phyloP scores from a whole-genome alignment of 495 filamentous ascomycete genomes.

The Podospora bellae-mahoneyi region DNA sequence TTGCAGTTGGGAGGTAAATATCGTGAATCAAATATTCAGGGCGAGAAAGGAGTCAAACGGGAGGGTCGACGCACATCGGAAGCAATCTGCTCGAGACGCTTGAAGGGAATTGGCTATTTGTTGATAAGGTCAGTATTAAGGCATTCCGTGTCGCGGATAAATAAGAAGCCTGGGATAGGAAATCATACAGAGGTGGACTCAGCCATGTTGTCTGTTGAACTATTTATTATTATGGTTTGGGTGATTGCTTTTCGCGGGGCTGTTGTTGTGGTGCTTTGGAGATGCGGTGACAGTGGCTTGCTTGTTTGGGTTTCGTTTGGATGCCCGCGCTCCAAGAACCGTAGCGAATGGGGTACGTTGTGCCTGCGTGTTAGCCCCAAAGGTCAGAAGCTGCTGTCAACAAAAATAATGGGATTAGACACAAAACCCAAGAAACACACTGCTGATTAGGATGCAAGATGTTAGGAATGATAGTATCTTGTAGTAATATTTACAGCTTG shows the following conservation, averaged over 20 bases:
- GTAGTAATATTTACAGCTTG: neutral
- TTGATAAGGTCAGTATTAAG: slow-evolving; percentile 12
- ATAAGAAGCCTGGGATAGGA: neutral
- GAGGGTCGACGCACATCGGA: slow-evolving; percentile 60
- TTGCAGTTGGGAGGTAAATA: neutral
- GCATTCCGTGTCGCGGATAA: neutral
- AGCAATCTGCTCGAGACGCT: slow-evolving; percentile 78
- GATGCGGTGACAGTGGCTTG: neutral
- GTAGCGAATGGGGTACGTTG: slow-evolving; percentile 1
- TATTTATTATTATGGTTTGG: neutral
- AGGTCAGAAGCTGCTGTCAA: neutral
- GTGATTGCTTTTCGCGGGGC: slow-evolving; percentile 6
- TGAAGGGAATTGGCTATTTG: slow-evolving; percentile 66
- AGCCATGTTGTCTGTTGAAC: slow-evolving; percentile 25
- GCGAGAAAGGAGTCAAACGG: slow-evolving; percentile 5
- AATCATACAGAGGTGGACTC: slow-evolving; percentile 30
- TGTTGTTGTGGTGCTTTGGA: neutral
- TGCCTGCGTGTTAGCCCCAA: neutral
- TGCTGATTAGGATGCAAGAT: neutral
- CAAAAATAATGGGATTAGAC: neutral
- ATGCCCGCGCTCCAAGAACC: neutral
- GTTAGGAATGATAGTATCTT: neutral
- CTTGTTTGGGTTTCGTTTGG: neutral
- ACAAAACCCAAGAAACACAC: neutral
- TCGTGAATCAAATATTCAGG: neutral